Conservation (phyloP, 2,329 filamentous ascomycete species). For the Geosmithia flava region DNA sequence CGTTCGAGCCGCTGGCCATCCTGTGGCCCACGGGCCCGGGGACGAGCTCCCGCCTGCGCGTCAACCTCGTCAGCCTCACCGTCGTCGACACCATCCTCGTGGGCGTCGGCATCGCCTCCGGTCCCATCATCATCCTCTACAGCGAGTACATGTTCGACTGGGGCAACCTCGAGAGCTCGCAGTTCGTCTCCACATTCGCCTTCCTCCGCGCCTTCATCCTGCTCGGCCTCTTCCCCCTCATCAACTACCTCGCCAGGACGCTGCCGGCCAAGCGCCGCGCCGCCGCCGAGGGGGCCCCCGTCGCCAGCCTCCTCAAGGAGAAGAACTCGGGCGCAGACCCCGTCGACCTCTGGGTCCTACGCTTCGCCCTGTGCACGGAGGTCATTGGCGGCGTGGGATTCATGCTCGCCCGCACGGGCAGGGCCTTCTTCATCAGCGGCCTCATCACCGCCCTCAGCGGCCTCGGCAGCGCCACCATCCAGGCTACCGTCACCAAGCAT, state of each 20-base stretch:
- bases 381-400: constrained; percentile 67
- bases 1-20: constrained; percentile 66
- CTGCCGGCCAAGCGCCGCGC: constrained; percentile 31
- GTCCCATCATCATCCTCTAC: constrained; percentile 77
- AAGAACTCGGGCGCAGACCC: constrained; percentile 58
- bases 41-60: constrained; percentile 46
- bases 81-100: constrained; percentile 73
- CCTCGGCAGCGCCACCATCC: constrained; percentile 73
- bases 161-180: constrained; percentile 67
- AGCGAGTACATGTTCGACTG: constrained; percentile 69
- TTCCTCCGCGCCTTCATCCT: constrained; percentile 64
- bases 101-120: constrained; percentile 67
- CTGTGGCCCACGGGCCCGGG: constrained; percentile 61
- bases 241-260: constrained; percentile 64
- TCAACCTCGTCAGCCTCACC: constrained; percentile 74
- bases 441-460: constrained; percentile 67
- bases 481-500: constrained; percentile 81
- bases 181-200: constrained; percentile 73
- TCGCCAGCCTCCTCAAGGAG: constrained; percentile 23
- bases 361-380: constrained; percentile 64
- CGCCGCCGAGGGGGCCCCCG: constrained; percentile 20
- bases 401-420: constrained; percentile 46
- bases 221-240: constrained; percentile 58
- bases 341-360: constrained; percentile 68
- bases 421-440: constrained; percentile 59